Evolutionary conservation across 1,284 basidiomycete species (phyloP), one percentile per base, ranked within the genome.

Genomic region (Tylopilus sp.): DNA sequence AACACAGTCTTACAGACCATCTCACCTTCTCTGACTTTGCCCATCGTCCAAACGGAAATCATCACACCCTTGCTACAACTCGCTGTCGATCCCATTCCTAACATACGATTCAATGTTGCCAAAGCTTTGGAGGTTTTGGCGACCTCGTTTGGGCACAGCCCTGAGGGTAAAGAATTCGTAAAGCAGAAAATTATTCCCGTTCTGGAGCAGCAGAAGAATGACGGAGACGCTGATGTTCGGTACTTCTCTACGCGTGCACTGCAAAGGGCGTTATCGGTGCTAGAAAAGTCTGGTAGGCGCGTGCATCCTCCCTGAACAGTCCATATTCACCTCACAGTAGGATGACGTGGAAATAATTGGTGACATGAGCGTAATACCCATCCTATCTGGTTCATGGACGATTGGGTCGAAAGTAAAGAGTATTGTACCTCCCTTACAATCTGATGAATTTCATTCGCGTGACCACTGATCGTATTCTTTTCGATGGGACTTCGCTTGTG

Each of bases 71-170:
- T 99, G 49, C 73, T 97, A 48, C 79, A 86, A 54, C 82, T 99
- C 48, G 88, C 92, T 18, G 77, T 79, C 46, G 97, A 99, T 69
- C 86, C 92, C 9, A 99, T 99, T 64, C 97, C 97, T 49, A 99
- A 99, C 73, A 99, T 99, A 69, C 89, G 97, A 37, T 99, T 99
- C 81, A 99, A 99, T 68, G 94, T 98, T 29, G 91, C 95, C 39
- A 98, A 98, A 71, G 88, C 91, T 16, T 75, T 97, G 58, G 93
- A 97, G 73, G 84, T 91, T 23, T 76, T 97, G 46, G 89, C 90
- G 0, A 74, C 74, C 16, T 83, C 89, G 1, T 86, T 92, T 53
- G 81, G 77, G 11, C 70, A 68, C 44, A 75, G 76, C 28, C 71
- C 83, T 3, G 90, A 92, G 50, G 95, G 94, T 9, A 79, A 78